phyloP scores from a whole-genome alignment of 768 basidiomycete species.

The Kwoniella europaea region DNA sequence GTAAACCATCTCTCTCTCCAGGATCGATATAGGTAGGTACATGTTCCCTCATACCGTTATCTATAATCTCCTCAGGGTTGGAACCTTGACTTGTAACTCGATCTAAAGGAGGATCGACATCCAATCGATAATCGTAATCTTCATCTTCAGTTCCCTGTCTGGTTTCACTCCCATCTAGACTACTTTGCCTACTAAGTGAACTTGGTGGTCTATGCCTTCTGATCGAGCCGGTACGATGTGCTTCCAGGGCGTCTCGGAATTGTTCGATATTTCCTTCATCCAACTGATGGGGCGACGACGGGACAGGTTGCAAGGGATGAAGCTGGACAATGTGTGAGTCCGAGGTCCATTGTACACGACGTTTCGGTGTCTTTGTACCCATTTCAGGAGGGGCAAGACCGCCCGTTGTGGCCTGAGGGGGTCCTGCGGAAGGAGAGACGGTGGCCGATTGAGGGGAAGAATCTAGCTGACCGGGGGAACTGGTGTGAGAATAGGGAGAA shows the following conservation, averaged over 20 bases:
- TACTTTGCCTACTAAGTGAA: constrained; percentile 22
- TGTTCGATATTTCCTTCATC: constrained; percentile 47
- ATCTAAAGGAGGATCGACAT: constrained; percentile 45
- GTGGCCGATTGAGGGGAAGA: constrained; percentile 6
- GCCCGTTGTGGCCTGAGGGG: background rate
- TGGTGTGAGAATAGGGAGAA: constrained; percentile 4
- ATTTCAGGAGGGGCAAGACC: constrained; percentile 10
- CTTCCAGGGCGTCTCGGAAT: constrained; percentile 42
- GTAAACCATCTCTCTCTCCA: constrained; percentile 70
- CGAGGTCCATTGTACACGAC: constrained; percentile 53
- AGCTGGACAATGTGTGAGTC: constrained; percentile 53
- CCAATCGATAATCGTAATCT: constrained; percentile 57
- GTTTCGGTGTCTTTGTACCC: constrained; percentile 49
- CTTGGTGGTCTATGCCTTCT: constrained; percentile 25
- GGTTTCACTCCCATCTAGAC: constrained; percentile 25
- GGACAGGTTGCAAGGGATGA: constrained; percentile 23
- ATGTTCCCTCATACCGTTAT: constrained; percentile 42
- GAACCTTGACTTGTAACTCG: constrained; percentile 15
- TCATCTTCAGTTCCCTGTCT: constrained; percentile 37
- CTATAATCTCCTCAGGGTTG: constrained; percentile 26
- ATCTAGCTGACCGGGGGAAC: constrained; percentile 7
- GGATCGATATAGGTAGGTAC: constrained; percentile 64
- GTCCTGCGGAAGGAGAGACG: constrained; percentile 13
- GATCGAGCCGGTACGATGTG: constrained; percentile 29
- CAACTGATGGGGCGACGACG: constrained; percentile 33